phyloP scores from a whole-genome alignment of 306 rosid species.

The Trifolium dubium region DNA sequence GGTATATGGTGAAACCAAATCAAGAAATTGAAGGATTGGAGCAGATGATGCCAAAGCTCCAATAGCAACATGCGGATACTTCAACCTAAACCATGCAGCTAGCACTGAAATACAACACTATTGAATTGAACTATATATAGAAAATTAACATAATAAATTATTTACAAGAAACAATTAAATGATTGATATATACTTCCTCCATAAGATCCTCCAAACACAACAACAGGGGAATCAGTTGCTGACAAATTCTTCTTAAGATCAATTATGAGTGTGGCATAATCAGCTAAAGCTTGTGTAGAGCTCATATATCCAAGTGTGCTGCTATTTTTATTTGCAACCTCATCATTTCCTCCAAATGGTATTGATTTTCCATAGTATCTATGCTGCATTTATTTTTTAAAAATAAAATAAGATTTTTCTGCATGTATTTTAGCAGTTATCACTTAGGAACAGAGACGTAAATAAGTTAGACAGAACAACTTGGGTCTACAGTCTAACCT shows the following conservation, averaged over 20 bases:
- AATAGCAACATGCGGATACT: conserved; percentile 77
- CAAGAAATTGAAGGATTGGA: conserved; percentile 72
- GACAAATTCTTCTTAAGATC: conserved; percentile 71
- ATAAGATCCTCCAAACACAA: conserved; percentile 89
- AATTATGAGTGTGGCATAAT: conserved; percentile 74
- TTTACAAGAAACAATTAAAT: too few relatives aligned
- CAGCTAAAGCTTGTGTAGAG: conserved; percentile 85
- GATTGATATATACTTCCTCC: conserved; percentile 70
- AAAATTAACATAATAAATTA: too few relatives aligned
- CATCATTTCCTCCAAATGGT: conserved; percentile 68
- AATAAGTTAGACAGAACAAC: too few relatives aligned
- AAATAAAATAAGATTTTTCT: too few relatives aligned
- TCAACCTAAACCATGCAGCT: conserved; percentile 86
- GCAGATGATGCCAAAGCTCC: conserved; percentile 93
- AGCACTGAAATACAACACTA: conserved; percentile 54
- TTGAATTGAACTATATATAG: too few relatives aligned
- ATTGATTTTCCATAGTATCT: conserved; percentile 86
- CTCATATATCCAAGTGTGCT: conserved; percentile 74
- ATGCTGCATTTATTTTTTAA: conserved; percentile 55
- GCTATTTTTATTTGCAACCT: conserved; percentile 54
- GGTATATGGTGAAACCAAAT: conserved; percentile 62
- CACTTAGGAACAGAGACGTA: too few relatives aligned
- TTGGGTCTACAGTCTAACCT: too few relatives aligned
- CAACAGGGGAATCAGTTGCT: conserved; percentile 72
- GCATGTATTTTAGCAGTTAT: too few relatives aligned